Conservation (phyloP, 2,329 filamentous ascomycete genomes). For the Pseudomassariella vexata region DNA sequence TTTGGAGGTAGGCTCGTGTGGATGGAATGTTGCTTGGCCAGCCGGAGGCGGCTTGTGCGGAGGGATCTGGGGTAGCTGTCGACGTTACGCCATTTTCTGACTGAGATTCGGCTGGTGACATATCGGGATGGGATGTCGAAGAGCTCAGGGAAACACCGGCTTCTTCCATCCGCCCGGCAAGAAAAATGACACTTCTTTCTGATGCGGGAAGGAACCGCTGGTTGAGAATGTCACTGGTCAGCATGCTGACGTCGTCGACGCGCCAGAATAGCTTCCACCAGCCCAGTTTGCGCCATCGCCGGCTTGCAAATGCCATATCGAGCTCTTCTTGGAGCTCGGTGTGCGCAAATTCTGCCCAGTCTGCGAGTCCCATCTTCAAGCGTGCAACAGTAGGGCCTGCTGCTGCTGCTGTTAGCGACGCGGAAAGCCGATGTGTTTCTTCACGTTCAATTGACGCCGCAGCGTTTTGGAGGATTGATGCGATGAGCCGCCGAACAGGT, state of each 20-base stretch:
- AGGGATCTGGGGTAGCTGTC: no score
- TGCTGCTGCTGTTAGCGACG: conserved; percentile 21
- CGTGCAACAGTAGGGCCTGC: conserved; percentile 31
- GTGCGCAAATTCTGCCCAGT: conserved; percentile 77
- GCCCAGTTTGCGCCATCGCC: conserved; percentile 69
- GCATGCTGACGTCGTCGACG: conserved; percentile 83
- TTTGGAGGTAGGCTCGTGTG: conserved; percentile 60
- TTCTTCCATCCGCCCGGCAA: conserved; percentile 68
- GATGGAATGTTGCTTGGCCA: conserved; percentile 74
- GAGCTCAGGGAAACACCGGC: conserved; percentile 25
- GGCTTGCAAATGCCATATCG: conserved; percentile 69
- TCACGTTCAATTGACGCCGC: conserved; percentile 44
- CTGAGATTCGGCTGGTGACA: no score
- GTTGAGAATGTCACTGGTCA: conserved; percentile 72
- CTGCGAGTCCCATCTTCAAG: conserved; percentile 55
- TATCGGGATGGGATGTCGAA: no score
- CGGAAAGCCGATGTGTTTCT: conserved; percentile 32
- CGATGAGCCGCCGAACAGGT: conserved; percentile 60
- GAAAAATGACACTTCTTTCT: conserved; percentile 76
- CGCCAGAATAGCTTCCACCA: conserved; percentile 98
- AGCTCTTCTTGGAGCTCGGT: conserved; percentile 76
- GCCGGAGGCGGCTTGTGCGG: no score
- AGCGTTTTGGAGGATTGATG: conserved; percentile 57
- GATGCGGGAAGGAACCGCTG: conserved; percentile 72
- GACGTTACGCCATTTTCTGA: no score